Evolutionary conservation across 331 rosid genomes (phyloP).

Genomic region (Prunus yedoensis): DNA sequence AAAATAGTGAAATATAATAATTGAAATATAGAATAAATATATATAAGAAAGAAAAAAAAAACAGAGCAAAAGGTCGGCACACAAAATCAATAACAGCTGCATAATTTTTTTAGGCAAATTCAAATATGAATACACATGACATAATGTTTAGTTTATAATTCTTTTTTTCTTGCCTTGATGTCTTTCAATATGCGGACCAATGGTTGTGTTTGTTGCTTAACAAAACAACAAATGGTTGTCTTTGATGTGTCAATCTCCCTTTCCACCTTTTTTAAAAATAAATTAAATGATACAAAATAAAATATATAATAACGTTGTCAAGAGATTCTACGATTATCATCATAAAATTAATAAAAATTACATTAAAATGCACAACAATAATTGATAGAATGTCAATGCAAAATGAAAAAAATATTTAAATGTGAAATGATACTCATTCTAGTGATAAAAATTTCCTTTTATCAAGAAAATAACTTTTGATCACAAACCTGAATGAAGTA

Average conservation of each 20-base stretch:
- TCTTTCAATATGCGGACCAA: not conserved
- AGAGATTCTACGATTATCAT: not conserved
- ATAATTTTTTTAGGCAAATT: too few species aligned
- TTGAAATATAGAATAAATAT: too few species aligned
- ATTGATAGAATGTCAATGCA: not conserved
- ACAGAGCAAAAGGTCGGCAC: too few species aligned
- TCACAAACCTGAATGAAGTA: too few species aligned
- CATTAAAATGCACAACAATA: not conserved
- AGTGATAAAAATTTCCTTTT: too few species aligned
- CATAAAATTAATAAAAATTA: not conserved
- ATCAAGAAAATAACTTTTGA: too few species aligned
- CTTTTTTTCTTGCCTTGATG: not conserved
- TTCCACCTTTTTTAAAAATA: not conserved
- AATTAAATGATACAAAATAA: not conserved
- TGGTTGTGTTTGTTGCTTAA: not conserved
- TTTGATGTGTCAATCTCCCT: not conserved
- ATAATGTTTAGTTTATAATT: not conserved
- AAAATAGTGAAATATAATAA: too few species aligned
- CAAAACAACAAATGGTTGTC: not conserved
- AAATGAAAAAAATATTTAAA: not conserved
- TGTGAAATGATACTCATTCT: too few species aligned
- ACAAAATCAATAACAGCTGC: too few species aligned
- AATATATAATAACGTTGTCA: not conserved
- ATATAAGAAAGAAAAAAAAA: too few species aligned
- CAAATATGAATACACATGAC: not conserved